These are phyloP conservation scores for Acer campestre DNA, from an alignment of 345 rosid genomes.

Conservation along the genomic window DNA sequence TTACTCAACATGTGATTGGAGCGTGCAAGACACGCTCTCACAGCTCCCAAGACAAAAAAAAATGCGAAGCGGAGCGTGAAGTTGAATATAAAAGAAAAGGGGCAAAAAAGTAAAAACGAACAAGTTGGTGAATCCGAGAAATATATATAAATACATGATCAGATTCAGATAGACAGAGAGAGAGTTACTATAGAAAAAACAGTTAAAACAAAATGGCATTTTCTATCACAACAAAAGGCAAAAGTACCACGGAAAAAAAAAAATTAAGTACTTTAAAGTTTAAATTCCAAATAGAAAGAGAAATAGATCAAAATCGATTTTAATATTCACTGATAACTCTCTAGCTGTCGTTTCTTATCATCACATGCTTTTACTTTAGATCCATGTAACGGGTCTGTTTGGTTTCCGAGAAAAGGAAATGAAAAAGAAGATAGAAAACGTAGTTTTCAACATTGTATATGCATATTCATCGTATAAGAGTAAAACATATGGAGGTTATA, in stretches of 20 bases:
- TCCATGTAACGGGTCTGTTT: conserved; percentile 3
- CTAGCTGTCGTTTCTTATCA: neutral
- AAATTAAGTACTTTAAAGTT: conserved; percentile 20
- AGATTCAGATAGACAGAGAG: no score
- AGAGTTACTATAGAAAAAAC: neutral
- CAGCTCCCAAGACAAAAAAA: neutral
- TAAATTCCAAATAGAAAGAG: neutral
- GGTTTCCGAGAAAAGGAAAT: neutral
- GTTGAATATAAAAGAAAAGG: neutral
- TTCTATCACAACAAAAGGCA: neutral
- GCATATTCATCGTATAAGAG: no score
- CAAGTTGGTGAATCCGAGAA: conserved; percentile 7
- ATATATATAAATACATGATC: neutral
- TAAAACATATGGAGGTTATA: neutral
- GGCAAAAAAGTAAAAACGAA: neutral
- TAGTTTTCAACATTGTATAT: no score
- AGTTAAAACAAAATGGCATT: neutral
- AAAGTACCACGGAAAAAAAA: conserved; percentile 32
- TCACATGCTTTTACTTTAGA: conserved; percentile 1
- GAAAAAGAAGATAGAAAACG: neutral
- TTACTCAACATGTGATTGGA: conserved; percentile 17
- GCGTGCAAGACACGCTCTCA: conserved; percentile 12
- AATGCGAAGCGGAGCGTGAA: neutral
- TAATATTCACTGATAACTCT: neutral
- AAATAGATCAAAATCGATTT: neutral